Conservation (phyloP, 805 yeast species). For the Maudiozyma turicensis region DNA sequence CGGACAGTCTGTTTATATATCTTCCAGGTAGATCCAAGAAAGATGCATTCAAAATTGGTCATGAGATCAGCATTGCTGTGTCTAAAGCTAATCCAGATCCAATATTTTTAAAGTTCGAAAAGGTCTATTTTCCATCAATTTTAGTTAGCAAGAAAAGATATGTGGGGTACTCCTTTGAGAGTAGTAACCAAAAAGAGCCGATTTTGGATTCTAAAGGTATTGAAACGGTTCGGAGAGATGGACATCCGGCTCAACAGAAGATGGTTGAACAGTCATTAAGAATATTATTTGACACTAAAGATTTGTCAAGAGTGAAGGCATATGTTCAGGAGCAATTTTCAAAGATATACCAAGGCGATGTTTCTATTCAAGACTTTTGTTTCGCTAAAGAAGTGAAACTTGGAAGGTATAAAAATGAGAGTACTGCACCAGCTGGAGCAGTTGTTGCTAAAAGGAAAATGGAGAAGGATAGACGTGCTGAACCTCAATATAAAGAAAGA, state of each 20-base stretch:
- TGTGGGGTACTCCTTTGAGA: slow-evolving; percentile 76
- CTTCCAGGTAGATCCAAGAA: slow-evolving; percentile 70
- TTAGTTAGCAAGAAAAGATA: slow-evolving; percentile 81
- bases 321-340: slow-evolving; percentile 59
- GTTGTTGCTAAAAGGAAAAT: slow-evolving; percentile 56
- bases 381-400: slow-evolving; percentile 84
- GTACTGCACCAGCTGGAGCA: slow-evolving; percentile 86
- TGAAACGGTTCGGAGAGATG: slow-evolving; percentile 90
- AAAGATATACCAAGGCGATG: slow-evolving; percentile 52
- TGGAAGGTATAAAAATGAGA: slow-evolving; percentile 70
- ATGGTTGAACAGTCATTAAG: slow-evolving; percentile 64
- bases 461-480: slow-evolving; percentile 57
- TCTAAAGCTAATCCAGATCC: slow-evolving; percentile 72
- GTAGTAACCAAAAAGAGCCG: slow-evolving; percentile 43
- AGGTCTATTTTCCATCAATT: slow-evolving; percentile 82
- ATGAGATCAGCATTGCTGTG: slow-evolving; percentile 53
- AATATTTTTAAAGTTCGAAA: slow-evolving; percentile 75
- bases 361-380: slow-evolving; percentile 73
- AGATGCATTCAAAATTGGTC: slow-evolving; percentile 73
- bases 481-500: slow-evolving; percentile 82
- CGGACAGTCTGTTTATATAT: slow-evolving; percentile 86
- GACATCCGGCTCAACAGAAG: slow-evolving; percentile 84
- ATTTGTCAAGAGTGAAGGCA: slow-evolving; percentile 58
- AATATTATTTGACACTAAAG: slow-evolving; percentile 59
- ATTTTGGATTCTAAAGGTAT: slow-evolving; percentile 93